A percentile compares a stretch with the other conserved stretches of the same genome.
phyloP scores from a whole-genome alignment of 2,329 filamentous ascomycete genomes.

The Fusarium sp. region DNA sequence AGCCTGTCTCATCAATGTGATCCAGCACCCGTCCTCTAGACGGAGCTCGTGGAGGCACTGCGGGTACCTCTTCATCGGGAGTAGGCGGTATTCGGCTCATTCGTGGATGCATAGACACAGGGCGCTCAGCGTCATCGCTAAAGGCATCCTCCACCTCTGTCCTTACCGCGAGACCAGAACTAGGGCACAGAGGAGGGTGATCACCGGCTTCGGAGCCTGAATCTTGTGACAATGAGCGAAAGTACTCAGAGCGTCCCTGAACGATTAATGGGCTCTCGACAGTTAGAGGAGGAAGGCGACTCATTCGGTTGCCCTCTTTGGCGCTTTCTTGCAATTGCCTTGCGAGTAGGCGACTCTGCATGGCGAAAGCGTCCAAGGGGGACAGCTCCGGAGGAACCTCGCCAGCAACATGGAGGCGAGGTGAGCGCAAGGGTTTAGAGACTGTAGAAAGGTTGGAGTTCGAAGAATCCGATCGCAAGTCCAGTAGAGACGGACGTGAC shows the following conservation, averaged over 20 bases:
- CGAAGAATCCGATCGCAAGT: constrained; percentile 67
- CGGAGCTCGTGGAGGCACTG: constrained; percentile 54
- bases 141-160: constrained; percentile 68
- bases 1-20: constrained; percentile 51
- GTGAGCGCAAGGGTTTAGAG: constrained; percentile 72
- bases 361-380: constrained; percentile 92
- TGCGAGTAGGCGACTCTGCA: constrained; percentile 88
- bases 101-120: constrained; percentile 78
- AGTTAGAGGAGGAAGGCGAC: constrained; percentile 83
- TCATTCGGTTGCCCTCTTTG: constrained; percentile 80
- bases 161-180: constrained; percentile 56
- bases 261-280: constrained; percentile 82
- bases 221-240: constrained; percentile 77
- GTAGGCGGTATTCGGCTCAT: constrained; percentile 71
- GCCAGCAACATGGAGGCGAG: constrained; percentile 79
- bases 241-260: constrained; percentile 82
- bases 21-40: constrained; percentile 53
- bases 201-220: constrained; percentile 57
- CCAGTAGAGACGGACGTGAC: constrained; percentile 66
- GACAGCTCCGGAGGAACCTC: constrained; percentile 90
- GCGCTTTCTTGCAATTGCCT: constrained; percentile 85
- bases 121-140: constrained; percentile 61
- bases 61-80: constrained; percentile 58
- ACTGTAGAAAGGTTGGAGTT: constrained; percentile 56
- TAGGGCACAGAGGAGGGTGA: constrained; percentile 41